A percentile compares a stretch with the other conserved stretches of the same genome.
These are phyloP conservation scores for Botrytis fabae DNA, from an alignment of 2,329 filamentous ascomycete species.

Conservation along the genomic window DNA sequence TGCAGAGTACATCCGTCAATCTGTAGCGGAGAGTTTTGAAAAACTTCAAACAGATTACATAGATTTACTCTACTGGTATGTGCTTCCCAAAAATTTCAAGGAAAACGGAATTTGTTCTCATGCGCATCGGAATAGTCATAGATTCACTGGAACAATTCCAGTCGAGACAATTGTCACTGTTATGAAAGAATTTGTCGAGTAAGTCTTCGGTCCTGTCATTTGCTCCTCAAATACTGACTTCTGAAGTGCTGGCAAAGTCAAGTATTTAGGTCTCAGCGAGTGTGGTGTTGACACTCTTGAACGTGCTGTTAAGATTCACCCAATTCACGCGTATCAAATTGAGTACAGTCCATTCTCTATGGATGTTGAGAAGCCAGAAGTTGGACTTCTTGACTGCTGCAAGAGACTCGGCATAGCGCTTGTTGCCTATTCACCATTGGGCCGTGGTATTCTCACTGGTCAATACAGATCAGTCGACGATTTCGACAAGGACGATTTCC, in stretches of 20 bases:
- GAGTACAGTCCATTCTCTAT: constrained; percentile 56
- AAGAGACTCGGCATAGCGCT: constrained; percentile 51
- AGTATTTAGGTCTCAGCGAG: constrained; percentile 56
- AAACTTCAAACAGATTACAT: constrained; percentile 24
- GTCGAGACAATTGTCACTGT: constrained; percentile 46
- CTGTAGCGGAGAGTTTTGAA: constrained; percentile 24
- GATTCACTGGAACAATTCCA: constrained; percentile 42
- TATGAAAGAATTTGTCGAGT: constrained; percentile 25
- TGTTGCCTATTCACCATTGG: constrained; percentile 46
- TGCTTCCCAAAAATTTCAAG: not conserved
- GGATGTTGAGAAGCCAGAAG: constrained; percentile 54
- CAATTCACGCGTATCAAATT: constrained; percentile 52
- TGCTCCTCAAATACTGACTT: constrained; percentile 36
- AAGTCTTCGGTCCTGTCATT: not conserved
- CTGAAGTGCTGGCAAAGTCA: constrained; percentile 55
- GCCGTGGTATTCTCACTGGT: constrained; percentile 49
- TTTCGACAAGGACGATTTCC: constrained; percentile 25
- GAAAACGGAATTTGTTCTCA: not conserved
- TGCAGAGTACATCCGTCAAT: constrained; percentile 24
- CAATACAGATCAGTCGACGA: constrained; percentile 34
- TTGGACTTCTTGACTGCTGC: constrained; percentile 51
- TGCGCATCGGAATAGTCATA: constrained; percentile 36
- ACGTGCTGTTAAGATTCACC: constrained; percentile 51
- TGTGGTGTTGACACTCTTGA: constrained; percentile 51
- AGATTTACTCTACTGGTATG: constrained; percentile 24